Evolutionary conservation across 306 rosid species (phyloP).

Genomic region (Calophaca sinica): DNA sequence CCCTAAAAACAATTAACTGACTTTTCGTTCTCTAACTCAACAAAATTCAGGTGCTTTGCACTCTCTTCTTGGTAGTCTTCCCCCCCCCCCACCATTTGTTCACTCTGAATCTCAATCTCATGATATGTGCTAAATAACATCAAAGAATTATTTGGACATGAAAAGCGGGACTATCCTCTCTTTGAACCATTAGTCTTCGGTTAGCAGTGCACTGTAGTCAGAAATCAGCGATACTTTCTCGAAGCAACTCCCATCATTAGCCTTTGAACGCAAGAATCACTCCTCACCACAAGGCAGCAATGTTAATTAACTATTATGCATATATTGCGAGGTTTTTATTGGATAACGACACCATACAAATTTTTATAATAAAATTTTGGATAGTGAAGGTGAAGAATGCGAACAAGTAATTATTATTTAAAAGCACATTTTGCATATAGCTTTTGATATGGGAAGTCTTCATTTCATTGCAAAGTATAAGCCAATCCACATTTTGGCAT

Average conservation of each 20-base stretch:
- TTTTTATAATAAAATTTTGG: background rate
- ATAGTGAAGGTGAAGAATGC: background rate
- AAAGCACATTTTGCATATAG: background rate
- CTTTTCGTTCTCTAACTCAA: conserved; percentile 14
- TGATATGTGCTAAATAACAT: conserved; percentile 15
- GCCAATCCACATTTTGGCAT: background rate
- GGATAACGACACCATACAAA: too few relatives aligned
- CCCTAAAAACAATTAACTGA: background rate
- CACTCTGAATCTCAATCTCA: background rate
- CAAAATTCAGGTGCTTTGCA: background rate
- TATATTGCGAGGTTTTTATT: background rate
- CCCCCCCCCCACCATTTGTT: background rate
- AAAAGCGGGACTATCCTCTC: background rate
- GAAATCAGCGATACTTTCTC: too few relatives aligned
- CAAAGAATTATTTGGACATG: conserved; percentile 20
- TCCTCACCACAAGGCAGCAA: background rate
- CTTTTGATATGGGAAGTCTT: background rate
- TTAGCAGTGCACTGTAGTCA: too few relatives aligned
- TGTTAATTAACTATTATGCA: background rate
- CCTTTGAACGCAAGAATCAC: too few relatives aligned
- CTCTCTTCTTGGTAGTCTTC: background rate
- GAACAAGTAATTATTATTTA: background rate
- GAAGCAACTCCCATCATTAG: too few relatives aligned
- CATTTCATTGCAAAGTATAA: background rate
- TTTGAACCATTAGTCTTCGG: background rate